These are phyloP conservation scores for Tulasnella sp. DNA, from an alignment of 768 basidiomycete genomes.

Conservation along the genomic window DNA sequence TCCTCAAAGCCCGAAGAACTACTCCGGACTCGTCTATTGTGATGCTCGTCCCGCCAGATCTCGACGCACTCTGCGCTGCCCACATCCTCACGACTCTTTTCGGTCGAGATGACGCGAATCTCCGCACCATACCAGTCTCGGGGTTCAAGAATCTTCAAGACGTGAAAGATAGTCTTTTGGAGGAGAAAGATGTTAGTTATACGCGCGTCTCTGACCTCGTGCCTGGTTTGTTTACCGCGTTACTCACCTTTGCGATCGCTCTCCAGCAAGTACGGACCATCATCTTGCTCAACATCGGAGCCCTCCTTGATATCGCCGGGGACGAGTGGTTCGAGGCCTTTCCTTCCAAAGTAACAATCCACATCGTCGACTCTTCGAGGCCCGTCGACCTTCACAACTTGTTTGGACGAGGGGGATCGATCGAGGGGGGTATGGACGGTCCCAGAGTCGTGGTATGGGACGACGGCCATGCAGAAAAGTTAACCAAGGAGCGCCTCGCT, in stretches of 20 bases:
- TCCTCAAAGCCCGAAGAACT: not conserved
- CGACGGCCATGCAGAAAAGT: slow-evolving; percentile 64
- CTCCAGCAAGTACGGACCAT: slow-evolving; percentile 67
- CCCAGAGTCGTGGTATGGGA: slow-evolving; percentile 73
- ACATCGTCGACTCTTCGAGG: slow-evolving; percentile 89
- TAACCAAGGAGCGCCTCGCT: slow-evolving; percentile 62
- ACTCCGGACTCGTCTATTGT: slow-evolving; percentile 65
- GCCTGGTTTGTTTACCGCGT: not conserved
- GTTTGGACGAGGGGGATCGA: slow-evolving; percentile 38
- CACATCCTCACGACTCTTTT: slow-evolving; percentile 82
- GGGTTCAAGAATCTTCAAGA: slow-evolving; percentile 66
- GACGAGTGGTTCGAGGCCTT: slow-evolving; percentile 69
- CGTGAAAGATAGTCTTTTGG: slow-evolving; percentile 51
- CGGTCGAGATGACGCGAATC: slow-evolving; percentile 87
- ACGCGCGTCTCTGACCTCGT: not conserved
- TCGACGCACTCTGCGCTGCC: slow-evolving; percentile 85
- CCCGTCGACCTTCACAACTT: slow-evolving; percentile 83
- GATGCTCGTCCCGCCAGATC: slow-evolving; percentile 78
- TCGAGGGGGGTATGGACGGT: slow-evolving; percentile 35
- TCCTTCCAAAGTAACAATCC: slow-evolving; percentile 50
- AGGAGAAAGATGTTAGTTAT: slow-evolving; percentile 50
- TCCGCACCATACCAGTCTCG: slow-evolving; percentile 80
- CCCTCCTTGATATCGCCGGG: slow-evolving; percentile 70
- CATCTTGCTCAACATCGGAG: slow-evolving; percentile 86
- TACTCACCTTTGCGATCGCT: not conserved